Conservation (phyloP, 2,329 filamentous ascomycete species). For the Tympanopsis confertula region DNA sequence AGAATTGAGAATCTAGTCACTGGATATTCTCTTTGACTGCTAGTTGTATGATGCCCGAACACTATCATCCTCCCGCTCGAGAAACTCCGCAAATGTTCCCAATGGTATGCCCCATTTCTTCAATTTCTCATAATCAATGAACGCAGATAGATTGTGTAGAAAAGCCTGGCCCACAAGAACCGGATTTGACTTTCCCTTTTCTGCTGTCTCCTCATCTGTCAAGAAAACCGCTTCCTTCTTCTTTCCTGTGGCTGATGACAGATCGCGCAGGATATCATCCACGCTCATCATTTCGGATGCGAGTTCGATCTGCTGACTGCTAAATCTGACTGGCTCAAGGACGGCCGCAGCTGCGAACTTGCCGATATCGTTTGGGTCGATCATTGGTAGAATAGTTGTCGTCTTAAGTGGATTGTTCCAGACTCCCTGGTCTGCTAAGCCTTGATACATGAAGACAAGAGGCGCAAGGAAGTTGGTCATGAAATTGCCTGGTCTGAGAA, state of each 20-base stretch:
- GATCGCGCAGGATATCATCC: constrained; percentile 19
- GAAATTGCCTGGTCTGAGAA: constrained; percentile 37
- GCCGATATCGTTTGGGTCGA: constrained; percentile 35
- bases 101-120: constrained; percentile 25
- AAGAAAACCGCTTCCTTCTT: constrained; percentile 23
- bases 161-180: constrained; percentile 24
- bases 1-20: too few species aligned
- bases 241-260: constrained; percentile 20
- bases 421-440: constrained; percentile 21
- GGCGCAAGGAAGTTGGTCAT: constrained; percentile 36
- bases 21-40: constrained; percentile 1
- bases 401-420: constrained; percentile 21
- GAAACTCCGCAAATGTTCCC: constrained; percentile 28
- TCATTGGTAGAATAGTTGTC: constrained; percentile 24
- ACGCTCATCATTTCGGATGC: constrained; percentile 25
- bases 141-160: constrained; percentile 18
- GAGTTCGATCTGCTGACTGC: constrained; percentile 23
- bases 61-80: constrained; percentile 23
- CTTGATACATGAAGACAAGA: constrained; percentile 23
- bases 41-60: constrained; percentile 16
- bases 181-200: constrained; percentile 18
- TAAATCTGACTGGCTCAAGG: constrained; percentile 25
- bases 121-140: constrained; percentile 21
- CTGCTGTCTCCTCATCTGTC: constrained; percentile 25
- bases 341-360: constrained; percentile 29